Base-by-base conservation (phyloP, 768 basidiomycete species). In the Macrolepiota dolichaula region DNA sequence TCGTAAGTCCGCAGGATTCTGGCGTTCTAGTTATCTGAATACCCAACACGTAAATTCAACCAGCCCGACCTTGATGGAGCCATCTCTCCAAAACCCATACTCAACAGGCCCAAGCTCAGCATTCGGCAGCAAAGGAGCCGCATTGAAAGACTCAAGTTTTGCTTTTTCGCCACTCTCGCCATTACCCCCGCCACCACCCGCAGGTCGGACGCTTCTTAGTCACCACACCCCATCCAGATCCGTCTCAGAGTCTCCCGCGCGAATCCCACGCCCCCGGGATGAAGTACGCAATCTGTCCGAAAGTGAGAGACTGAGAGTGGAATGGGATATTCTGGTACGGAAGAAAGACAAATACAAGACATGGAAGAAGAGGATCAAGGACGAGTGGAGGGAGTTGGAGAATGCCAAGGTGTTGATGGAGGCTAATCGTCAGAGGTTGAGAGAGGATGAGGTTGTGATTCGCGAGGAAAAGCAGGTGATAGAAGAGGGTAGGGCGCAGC, bases 281-380 rank as follows among this genome's bases (percentile, higher is more conserved):
- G 51, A 38, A 15, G 25, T 61, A 7, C 59, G 35, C 1, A 24
- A 61, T 47, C 35, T 61, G 10, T 47, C 44, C 4, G 52, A 61
- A 10, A 25, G 46, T 9, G 59, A 61, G 36, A 46, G 46, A 24
- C n/a, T 61, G 22, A 24, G 59, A 32, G 59, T 61, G 17, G 59
- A 61, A 49, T 61, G 59, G 59, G 59, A 61, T 55, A 54, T 61
- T 10, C 22, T 61, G 44, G 11, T 54, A 12, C 42, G 52, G 46
- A 61, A 61, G 53, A 61, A 61, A 17, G 52, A 54, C 12, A 61
- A 61, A 22, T 61, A 61, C 59, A 61, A 61, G 32, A 47, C 53
- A 10, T 61, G 59, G 59, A 61, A 61, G 52, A 61, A 49, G 24
- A 36, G 51, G 46, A 54, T 47, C 42, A 61, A 61, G 42, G 59